Conservation (phyloP, 306 rosid genomes). For the Quercus cerris region DNA sequence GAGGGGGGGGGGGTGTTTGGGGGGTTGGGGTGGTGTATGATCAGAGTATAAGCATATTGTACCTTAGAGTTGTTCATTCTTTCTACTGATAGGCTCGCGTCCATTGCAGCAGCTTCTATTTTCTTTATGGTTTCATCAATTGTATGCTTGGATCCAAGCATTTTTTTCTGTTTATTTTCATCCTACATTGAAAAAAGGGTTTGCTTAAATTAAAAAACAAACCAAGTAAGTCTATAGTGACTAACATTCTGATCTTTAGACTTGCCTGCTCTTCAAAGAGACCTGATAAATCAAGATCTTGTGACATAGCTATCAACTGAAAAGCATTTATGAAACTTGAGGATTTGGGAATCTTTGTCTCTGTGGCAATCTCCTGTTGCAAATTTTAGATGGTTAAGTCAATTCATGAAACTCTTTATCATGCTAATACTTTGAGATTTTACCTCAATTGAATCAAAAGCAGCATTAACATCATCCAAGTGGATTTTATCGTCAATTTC, state of each 20-base stretch:
- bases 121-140: slow-evolving; percentile 61
- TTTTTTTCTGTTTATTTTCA: slow-evolving; percentile 38
- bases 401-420: not conserved
- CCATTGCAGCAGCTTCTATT: slow-evolving; percentile 79
- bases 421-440: slow-evolving; percentile 8
- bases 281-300: slow-evolving; percentile 79
- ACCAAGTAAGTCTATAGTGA: not conserved
- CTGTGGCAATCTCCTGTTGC: slow-evolving; percentile 42
- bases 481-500: slow-evolving; percentile 34
- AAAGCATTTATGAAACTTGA: slow-evolving; percentile 86
- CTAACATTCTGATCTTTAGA: slow-evolving; percentile 2
- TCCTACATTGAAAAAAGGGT: slow-evolving; percentile 38
- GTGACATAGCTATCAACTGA: slow-evolving; percentile 77
- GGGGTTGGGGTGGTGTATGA: not conserved
- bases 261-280: slow-evolving; percentile 78
- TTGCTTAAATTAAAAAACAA: slow-evolving; percentile 8
- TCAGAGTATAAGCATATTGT: not conserved
- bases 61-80: slow-evolving; percentile 56
- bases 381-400: slow-evolving; percentile 3
- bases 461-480: slow-evolving; percentile 46
- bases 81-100: slow-evolving; percentile 51
- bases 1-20: not conserved
- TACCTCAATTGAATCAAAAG: slow-evolving; percentile 62
- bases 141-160: slow-evolving; percentile 62
- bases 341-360: slow-evolving; percentile 41